A percentile compares a stretch with the other conserved stretches of the same genome.
phyloP scores from a whole-genome alignment of 2,329 filamentous ascomycete genomes.

The Hypoxylon sp. region DNA sequence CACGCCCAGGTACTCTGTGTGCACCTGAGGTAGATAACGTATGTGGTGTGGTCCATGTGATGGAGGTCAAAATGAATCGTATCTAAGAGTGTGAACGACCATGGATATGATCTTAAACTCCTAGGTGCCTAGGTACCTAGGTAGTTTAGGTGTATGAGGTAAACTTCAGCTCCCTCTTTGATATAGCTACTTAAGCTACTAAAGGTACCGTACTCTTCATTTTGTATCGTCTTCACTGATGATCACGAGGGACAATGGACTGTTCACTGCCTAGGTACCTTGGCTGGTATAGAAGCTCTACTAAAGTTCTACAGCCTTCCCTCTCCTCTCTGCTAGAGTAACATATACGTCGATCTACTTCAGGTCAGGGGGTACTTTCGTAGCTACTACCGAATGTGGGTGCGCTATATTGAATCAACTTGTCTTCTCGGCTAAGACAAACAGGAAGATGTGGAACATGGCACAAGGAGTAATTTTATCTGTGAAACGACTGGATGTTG shows the following conservation, averaged over 20 bases:
- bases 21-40: background rate
- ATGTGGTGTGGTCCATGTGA: too few species aligned
- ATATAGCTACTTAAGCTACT: background rate
- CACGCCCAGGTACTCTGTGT: background rate
- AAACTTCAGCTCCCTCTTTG: background rate
- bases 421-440: constrained; percentile 17
- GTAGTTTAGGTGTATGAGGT: background rate
- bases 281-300: too few species aligned
- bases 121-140: background rate
- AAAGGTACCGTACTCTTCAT: background rate
- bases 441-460: constrained; percentile 20
- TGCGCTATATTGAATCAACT: background rate
- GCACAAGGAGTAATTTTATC: constrained; percentile 6
- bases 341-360: background rate
- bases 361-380: too few species aligned
- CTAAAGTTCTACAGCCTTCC: too few species aligned
- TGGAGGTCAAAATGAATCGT: too few species aligned
- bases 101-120: background rate
- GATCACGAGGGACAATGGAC: background rate
- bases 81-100: background rate
- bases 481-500: constrained; percentile 1
- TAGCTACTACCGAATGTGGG: background rate
- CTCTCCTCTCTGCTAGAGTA: background rate
- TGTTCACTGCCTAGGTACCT: background rate
- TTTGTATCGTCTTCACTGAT: background rate